These are phyloP conservation scores for Ustilago trichophora DNA, from an alignment of 1,284 basidiomycete species.

Conservation along the genomic window DNA sequence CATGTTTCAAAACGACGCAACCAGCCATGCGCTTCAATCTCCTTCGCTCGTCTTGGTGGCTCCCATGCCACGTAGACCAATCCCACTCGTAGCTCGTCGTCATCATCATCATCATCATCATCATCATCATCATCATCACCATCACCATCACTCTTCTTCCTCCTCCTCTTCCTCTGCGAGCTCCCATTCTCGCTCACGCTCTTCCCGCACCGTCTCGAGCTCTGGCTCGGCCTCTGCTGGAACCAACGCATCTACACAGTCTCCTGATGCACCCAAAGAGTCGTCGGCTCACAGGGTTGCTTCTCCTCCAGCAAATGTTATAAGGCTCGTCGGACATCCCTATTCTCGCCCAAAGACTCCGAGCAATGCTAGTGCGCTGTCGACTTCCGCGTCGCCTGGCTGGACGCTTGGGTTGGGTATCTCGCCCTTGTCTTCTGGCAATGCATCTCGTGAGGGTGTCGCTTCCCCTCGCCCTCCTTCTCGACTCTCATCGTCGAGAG, in stretches of 20 bases:
- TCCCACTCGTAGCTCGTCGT: slow-evolving; percentile 38
- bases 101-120: slow-evolving; percentile 40
- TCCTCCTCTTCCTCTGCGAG: no score
- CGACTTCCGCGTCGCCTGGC: not conserved
- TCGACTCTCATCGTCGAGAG: slow-evolving; percentile 9
- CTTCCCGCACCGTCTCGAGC: slow-evolving; percentile 18
- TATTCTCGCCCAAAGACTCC: slow-evolving; percentile 34
- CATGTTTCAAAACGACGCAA: slow-evolving; percentile 14
- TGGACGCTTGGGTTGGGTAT: slow-evolving; percentile 19
- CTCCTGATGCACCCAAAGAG: slow-evolving; percentile 6
- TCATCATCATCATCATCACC: no score
- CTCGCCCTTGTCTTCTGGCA: slow-evolving; percentile 24
- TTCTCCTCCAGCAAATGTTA: not conserved
- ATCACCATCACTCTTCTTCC: no score
- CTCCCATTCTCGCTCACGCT: slow-evolving; percentile 19
- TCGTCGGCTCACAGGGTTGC: not conserved
- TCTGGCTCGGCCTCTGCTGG: not conserved
- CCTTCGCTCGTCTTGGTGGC: slow-evolving; percentile 34
- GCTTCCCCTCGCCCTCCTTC: slow-evolving; percentile 13
- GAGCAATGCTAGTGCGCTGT: slow-evolving; percentile 5
- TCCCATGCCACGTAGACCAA: slow-evolving; percentile 42
- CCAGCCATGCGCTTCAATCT: slow-evolving; percentile 9
- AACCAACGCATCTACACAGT: not conserved
- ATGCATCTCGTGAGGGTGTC: slow-evolving; percentile 5
- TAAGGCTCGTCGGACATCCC: slow-evolving; percentile 17